A percentile compares a stretch with the other conserved stretches of the same genome.
These are phyloP conservation scores for Annulohypoxylon stygium DNA, from an alignment of 495 filamentous ascomycete genomes.

Conservation along the genomic window DNA sequence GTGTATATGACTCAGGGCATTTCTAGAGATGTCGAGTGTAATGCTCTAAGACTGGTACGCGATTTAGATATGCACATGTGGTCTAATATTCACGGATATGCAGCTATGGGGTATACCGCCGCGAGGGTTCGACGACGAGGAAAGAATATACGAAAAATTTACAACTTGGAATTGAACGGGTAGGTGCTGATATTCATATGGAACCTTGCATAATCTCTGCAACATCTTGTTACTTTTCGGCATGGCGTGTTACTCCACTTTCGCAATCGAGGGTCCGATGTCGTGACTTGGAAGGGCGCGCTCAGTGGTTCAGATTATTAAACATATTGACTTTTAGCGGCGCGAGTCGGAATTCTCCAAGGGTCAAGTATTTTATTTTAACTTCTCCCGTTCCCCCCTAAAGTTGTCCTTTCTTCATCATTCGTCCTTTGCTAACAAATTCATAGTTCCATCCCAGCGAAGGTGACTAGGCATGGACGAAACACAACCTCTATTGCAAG, in stretches of 20 bases:
- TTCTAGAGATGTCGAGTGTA: not conserved
- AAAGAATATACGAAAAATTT: not conserved
- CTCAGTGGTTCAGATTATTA: constrained; percentile 16
- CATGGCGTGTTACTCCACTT: constrained; percentile 23
- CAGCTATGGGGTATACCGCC: not conserved
- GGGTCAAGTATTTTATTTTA: not conserved
- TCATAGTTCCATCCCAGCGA: not conserved
- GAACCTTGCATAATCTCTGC: not conserved
- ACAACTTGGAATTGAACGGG: not conserved
- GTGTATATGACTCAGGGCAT: not conserved
- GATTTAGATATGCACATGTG: not conserved
- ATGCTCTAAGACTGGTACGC: too few relatives aligned
- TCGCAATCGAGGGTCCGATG: constrained; percentile 36
- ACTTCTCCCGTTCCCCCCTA: not conserved
- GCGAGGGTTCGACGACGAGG: not conserved
- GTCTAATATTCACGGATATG: not conserved
- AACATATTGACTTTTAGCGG: constrained; percentile 12
- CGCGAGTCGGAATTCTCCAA: not conserved
- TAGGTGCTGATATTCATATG: not conserved
- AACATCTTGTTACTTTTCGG: not conserved
- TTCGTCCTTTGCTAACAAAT: not conserved
- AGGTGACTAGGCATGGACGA: constrained; percentile 51
- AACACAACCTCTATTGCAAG: constrained; percentile 51
- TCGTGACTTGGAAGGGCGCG: constrained; percentile 36
- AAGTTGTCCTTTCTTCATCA: constrained; percentile 1